These are phyloP conservation scores for Oryza meyeriana DNA, from an alignment of 176 grass and related monocot species.

Conservation along the genomic window DNA sequence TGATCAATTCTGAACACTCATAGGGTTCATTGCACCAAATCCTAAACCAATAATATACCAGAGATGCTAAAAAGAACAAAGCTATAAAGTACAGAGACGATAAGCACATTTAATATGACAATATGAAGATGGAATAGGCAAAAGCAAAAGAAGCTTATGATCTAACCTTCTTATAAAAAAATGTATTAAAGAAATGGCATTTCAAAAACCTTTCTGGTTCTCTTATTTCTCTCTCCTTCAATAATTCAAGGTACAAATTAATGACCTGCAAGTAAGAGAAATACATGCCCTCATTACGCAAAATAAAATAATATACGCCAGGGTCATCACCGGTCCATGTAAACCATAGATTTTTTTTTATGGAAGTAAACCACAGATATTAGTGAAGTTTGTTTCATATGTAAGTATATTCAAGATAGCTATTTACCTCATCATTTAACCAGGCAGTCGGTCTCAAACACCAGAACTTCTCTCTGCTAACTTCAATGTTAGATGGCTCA, in stretches of 20 bases:
- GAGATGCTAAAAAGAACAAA: background rate
- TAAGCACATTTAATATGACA: slow-evolving; percentile 1
- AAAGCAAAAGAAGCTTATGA: slow-evolving; percentile 26
- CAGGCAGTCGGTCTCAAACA: slow-evolving; percentile 70
- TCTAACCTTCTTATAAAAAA: slow-evolving; percentile 94
- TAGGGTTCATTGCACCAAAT: background rate
- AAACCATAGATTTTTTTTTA: background rate
- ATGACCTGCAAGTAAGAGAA: slow-evolving; percentile 61
- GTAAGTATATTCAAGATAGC: slow-evolving; percentile 22
- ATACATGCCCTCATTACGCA: slow-evolving; percentile 22
- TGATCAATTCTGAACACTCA: background rate
- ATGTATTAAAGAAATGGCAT: slow-evolving; percentile 96
- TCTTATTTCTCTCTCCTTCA: slow-evolving; percentile 78
- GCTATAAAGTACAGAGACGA: background rate
- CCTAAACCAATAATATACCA: background rate
- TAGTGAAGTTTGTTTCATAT: background rate
- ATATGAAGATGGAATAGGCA: background rate
- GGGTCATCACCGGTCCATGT: background rate
- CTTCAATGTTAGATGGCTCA: slow-evolving; percentile 73
- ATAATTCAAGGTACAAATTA: slow-evolving; percentile 86
- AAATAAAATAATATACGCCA: slow-evolving; percentile 1
- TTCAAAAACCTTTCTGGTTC: slow-evolving; percentile 63
- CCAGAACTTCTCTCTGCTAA: slow-evolving; percentile 63
- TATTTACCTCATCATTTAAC: slow-evolving; percentile 91
- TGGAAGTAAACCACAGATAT: background rate